A percentile compares a stretch with the other conserved stretches of the same genome.
Evolutionary conservation across 2,329 filamentous ascomycete species (phyloP).

Genomic region (Amylocarpus encephaloides): DNA sequence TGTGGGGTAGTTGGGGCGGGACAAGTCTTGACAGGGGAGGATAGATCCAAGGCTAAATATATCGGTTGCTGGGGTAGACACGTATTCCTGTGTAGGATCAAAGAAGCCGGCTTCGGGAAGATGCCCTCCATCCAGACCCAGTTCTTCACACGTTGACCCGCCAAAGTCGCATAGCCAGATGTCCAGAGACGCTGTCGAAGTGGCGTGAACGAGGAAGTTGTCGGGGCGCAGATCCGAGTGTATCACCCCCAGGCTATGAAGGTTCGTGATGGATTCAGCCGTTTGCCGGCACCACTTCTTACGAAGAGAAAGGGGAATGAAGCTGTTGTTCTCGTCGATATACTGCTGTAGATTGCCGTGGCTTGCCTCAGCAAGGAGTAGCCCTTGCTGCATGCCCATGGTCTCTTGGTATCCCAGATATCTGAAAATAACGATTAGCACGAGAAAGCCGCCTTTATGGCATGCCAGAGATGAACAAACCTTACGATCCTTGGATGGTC

Average conservation of each 20-base stretch:
- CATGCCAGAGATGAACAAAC: no score
- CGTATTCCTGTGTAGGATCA: conserved; percentile 13
- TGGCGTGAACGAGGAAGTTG: conserved; percentile 31
- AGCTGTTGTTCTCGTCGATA: conserved; percentile 17
- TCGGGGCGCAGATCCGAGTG: conserved; percentile 32
- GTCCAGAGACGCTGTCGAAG: conserved; percentile 20
- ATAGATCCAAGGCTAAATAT: conserved; percentile 24
- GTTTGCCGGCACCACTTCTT: conserved; percentile 29
- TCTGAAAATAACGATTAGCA: no score
- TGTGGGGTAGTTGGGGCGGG: neutral
- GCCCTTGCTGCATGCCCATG: no score
- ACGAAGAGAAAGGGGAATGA: conserved; percentile 18
- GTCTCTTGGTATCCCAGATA: no score
- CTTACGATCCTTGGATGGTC: no score
- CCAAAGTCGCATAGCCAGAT: conserved; percentile 33
- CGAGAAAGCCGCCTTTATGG: no score
- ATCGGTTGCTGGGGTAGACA: conserved; percentile 16
- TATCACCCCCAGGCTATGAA: conserved; percentile 30
- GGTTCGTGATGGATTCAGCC: conserved; percentile 28
- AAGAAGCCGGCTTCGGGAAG: conserved; percentile 29
- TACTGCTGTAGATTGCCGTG: conserved; percentile 16
- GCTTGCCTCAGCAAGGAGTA: no score
- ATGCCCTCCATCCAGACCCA: conserved; percentile 26
- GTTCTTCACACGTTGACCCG: conserved; percentile 29
- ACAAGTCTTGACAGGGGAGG: neutral